A percentile compares a stretch with the other conserved stretches of the same genome.
phyloP scores from a whole-genome alignment of 345 rosid species.

The Brassica nigra region DNA sequence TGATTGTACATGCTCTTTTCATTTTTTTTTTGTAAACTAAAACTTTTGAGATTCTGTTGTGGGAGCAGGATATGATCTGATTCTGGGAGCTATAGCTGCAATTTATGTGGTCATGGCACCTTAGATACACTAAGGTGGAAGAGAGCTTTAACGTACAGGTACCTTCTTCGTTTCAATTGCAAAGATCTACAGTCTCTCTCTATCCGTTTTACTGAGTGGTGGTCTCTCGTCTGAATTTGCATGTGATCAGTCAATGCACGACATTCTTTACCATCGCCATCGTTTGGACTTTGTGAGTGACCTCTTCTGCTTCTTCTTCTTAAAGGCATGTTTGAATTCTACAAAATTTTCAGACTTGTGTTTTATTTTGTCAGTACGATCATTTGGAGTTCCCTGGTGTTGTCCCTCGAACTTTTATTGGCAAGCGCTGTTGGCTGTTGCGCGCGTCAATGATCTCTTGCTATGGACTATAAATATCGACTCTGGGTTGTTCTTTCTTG shows the following conservation, averaged over 20 bases:
- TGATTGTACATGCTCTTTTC: background rate
- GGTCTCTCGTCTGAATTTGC: background rate
- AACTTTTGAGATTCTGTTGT: background rate
- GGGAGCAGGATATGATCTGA: slow-evolving; percentile 68
- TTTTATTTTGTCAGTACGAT: slow-evolving; percentile 61
- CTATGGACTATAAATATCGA: too few relatives aligned
- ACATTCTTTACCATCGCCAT: slow-evolving; percentile 73
- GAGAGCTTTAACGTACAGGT: slow-evolving; percentile 98
- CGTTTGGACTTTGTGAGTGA: slow-evolving; percentile 67
- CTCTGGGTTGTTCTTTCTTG: slow-evolving; percentile 2
- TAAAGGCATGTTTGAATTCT: background rate
- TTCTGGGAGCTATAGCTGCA: slow-evolving; percentile 80
- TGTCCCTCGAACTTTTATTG: slow-evolving; percentile 94
- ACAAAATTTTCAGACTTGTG: background rate
- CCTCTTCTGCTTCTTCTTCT: background rate
- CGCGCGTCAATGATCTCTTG: background rate
- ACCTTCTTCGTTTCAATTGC: background rate
- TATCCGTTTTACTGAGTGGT: background rate
- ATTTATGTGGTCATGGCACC: slow-evolving; percentile 75
- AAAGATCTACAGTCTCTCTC: background rate
- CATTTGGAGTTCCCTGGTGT: slow-evolving; percentile 98
- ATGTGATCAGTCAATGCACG: slow-evolving; percentile 77
- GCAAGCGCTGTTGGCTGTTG: slow-evolving; percentile 34
- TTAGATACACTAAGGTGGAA: slow-evolving; percentile 79
- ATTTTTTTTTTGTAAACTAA: background rate